phyloP scores from a whole-genome alignment of 2,329 filamentous ascomycete species.

The Aspergillus sojae region DNA sequence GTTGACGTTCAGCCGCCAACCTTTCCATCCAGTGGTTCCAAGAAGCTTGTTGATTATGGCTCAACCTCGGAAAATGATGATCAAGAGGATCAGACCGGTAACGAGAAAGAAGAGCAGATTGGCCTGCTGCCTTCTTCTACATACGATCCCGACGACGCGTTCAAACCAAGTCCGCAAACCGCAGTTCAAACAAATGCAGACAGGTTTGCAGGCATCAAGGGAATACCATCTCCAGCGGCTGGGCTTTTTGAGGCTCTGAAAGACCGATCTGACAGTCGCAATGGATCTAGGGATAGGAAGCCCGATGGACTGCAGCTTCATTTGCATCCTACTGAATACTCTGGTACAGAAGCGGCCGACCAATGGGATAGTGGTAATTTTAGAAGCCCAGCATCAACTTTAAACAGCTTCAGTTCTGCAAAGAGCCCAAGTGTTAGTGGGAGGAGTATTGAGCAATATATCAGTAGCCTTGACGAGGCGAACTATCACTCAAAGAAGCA shows the following conservation, averaged over 20 bases:
- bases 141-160: slow-evolving; percentile 47
- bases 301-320: slow-evolving; percentile 73
- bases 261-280: slow-evolving; percentile 59
- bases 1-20: slow-evolving; percentile 51
- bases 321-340: slow-evolving; percentile 55
- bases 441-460: slow-evolving; percentile 78
- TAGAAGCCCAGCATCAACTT: slow-evolving; percentile 40
- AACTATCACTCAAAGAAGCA: slow-evolving; percentile 61
- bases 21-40: slow-evolving; percentile 45
- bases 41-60: slow-evolving; percentile 49
- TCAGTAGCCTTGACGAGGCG: slow-evolving; percentile 80
- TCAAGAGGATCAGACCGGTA: slow-evolving; percentile 33
- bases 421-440: slow-evolving; percentile 62
- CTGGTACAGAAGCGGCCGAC: slow-evolving; percentile 54
- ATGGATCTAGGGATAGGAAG: slow-evolving; percentile 73
- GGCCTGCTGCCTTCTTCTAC: slow-evolving; percentile 47
- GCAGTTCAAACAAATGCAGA: slow-evolving; percentile 70
- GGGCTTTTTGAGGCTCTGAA: slow-evolving; percentile 66
- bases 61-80: slow-evolving; percentile 50
- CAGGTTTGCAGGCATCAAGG: slow-evolving; percentile 56
- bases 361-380: slow-evolving; percentile 52
- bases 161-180: slow-evolving; percentile 57
- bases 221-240: slow-evolving; percentile 69
- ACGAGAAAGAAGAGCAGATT: slow-evolving; percentile 16
- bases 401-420: slow-evolving; percentile 52